Evolutionary conservation across 805 yeast genomes (phyloP), one percentile per base, ranked within the genome.

Genomic region (Kurtzmaniella cleridarum): DNA sequence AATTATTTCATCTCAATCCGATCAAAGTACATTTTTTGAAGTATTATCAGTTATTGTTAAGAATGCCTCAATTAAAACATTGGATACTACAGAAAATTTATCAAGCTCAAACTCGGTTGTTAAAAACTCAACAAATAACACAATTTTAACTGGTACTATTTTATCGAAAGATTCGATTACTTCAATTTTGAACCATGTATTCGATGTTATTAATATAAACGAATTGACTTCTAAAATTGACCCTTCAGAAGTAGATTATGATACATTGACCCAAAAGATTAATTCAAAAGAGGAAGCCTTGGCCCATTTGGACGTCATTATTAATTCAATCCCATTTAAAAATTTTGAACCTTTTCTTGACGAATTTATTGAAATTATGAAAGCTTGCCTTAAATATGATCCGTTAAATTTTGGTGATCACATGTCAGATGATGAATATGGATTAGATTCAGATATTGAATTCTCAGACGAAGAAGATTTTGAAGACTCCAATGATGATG

Each of bases 261-360:
- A 73, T 35, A 58, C 57, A 7, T 62, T 71, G 30, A 45, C 65
- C 3, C 64, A 64, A 36, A 57, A 62, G 24, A 73, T 77, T 47
- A 70, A 68, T 41, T 56, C 72, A 5, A 71, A 83, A 36, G 79
- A 75, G 40, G 76, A 78, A 17, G 66, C 77, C 0, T 57, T 79
- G 38, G 55, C 66, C 24, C 63, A 72, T 6, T 53, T 74, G 18
- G 66, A 69, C 15, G 58, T 63, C 11, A 55, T 60, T 7, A 44
- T 62, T 10, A 38, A 42, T 20, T 27, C 48, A 38, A 4, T 50
- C 39, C 45, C 49, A 35, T 29, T 27, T 40, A 42, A 32, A 32
- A 48, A 45, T 20, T 29, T 51, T 26, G 38, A 33, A 28, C 26
- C 43, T 4, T 41, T 33, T 36, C 12, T 48, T 29, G 37, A 43